A percentile compares a stretch with the other conserved stretches of the same genome.
These are phyloP conservation scores for Coemansia asiatica DNA, from an alignment of 192 early-diverging fungal species.

Conservation along the genomic window DNA sequence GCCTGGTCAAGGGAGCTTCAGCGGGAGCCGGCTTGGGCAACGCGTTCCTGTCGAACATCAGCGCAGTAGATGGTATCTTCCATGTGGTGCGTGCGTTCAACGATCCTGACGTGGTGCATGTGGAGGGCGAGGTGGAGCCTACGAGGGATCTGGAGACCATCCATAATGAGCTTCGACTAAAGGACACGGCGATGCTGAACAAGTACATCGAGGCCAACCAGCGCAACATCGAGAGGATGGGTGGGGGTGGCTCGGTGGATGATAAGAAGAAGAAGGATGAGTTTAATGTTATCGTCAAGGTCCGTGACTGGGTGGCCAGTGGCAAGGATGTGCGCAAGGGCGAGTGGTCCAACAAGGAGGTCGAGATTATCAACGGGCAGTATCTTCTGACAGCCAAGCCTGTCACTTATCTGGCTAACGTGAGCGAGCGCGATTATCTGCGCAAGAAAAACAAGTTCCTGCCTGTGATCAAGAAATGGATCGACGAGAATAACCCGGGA, in stretches of 20 bases:
- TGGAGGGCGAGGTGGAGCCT: constrained; percentile 87
- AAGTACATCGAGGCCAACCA: constrained; percentile 70
- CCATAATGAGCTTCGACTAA: constrained; percentile 90
- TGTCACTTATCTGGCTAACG: constrained; percentile 91
- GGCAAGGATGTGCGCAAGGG: constrained; percentile 89
- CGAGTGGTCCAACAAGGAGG: constrained; percentile 88
- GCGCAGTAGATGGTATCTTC: constrained; percentile 81
- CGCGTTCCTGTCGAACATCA: constrained; percentile 91
- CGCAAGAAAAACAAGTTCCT: constrained; percentile 96
- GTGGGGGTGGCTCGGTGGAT: constrained; percentile 72
- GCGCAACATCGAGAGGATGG: constrained; percentile 69
- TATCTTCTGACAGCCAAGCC: constrained; percentile 94
- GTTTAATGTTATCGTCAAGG: constrained; percentile 68
- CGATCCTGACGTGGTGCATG: constrained; percentile 92
- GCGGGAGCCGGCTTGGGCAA: constrained; percentile 84
- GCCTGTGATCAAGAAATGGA: constrained; percentile 87
- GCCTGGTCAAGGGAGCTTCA: constrained; percentile 90
- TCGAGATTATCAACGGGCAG: constrained; percentile 85
- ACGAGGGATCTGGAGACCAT: constrained; percentile 92
- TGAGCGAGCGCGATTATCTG: constrained; percentile 84
- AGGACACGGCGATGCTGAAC: constrained; percentile 84
- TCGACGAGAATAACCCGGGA: constrained; percentile 87
- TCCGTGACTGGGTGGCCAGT: constrained; percentile 74
- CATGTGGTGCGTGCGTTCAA: constrained; percentile 88
- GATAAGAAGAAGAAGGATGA: constrained; percentile 94